Evolutionary conservation across 768 basidiomycete genomes (phyloP).

Genomic region (Suillus weaverae): DNA sequence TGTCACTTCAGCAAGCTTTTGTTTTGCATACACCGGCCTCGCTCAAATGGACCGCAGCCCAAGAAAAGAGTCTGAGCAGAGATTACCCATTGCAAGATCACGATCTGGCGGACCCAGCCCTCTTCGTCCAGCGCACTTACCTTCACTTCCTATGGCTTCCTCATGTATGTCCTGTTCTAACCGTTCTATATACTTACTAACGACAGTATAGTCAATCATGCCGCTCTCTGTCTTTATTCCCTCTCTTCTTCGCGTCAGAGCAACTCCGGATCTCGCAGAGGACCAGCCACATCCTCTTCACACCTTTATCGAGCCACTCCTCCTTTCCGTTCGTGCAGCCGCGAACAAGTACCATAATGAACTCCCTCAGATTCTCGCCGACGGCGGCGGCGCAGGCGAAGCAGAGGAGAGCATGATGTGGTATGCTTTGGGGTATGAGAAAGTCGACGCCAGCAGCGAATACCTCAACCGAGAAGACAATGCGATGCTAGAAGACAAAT

Average conservation of each 20-base stretch:
- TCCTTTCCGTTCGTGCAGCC: constrained; percentile 56
- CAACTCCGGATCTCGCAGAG: constrained; percentile 26
- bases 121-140: constrained; percentile 63
- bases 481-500: constrained; percentile 46
- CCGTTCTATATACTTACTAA: constrained; percentile 9
- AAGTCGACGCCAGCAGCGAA: constrained; percentile 33
- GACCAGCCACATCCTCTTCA: constrained; percentile 54
- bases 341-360: constrained; percentile 64
- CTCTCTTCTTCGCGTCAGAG: constrained; percentile 51
- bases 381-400: constrained; percentile 61
- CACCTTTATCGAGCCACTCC: constrained; percentile 55
- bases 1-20: constrained; percentile 17
- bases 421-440: constrained; percentile 68
- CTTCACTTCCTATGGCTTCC: constrained; percentile 80
- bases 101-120: constrained; percentile 48
- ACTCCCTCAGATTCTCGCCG: constrained; percentile 57
- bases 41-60: constrained; percentile 54
- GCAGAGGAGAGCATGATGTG: constrained; percentile 77
- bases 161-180: constrained; percentile 45
- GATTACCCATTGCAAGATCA: constrained; percentile 56
- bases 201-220: constrained; percentile 61
- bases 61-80: constrained; percentile 55
- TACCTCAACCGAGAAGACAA: constrained; percentile 20
- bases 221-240: constrained; percentile 58
- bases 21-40: constrained; percentile 21